A percentile compares a stretch with the other conserved stretches of the same genome.
Evolutionary conservation across 2,329 filamentous ascomycete genomes (phyloP).

Genomic region (Lithohypha guttulata): DNA sequence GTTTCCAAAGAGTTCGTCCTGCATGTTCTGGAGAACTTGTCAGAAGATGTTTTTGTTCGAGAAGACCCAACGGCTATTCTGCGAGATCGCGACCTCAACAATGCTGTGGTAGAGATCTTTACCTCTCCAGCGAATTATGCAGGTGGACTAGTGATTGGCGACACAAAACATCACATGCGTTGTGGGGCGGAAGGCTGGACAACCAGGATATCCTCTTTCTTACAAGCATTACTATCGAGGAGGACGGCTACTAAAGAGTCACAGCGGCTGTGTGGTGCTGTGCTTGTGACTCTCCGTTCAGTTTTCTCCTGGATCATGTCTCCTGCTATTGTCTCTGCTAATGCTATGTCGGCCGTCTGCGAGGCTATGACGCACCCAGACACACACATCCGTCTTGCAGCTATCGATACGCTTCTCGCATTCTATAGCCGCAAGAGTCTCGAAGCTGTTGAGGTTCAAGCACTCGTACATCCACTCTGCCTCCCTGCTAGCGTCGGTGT

Average conservation of each 20-base stretch:
- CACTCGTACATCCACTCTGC: slow-evolving; percentile 71
- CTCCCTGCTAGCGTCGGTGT: slow-evolving; percentile 59
- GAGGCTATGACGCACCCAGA: slow-evolving; percentile 59
- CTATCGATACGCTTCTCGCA: slow-evolving; percentile 72
- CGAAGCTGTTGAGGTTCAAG: slow-evolving; percentile 64
- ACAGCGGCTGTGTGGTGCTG: slow-evolving; percentile 61
- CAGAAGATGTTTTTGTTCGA: slow-evolving; percentile 84
- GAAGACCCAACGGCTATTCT: slow-evolving; percentile 80
- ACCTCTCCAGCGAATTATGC: slow-evolving; percentile 65
- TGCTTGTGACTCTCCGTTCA: slow-evolving; percentile 65
- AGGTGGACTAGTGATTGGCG: slow-evolving; percentile 62
- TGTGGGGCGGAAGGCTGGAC: slow-evolving; percentile 82
- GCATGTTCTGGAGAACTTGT: slow-evolving; percentile 77
- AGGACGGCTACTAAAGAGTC: slow-evolving; percentile 49
- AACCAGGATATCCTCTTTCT: slow-evolving; percentile 59
- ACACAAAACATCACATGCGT: slow-evolving; percentile 58
- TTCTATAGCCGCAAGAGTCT: slow-evolving; percentile 68
- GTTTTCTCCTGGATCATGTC: slow-evolving; percentile 81
- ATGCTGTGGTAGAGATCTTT: slow-evolving; percentile 87
- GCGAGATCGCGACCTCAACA: slow-evolving; percentile 72
- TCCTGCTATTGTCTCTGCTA: slow-evolving; percentile 62
- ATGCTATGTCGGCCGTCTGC: slow-evolving; percentile 60
- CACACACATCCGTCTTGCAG: slow-evolving; percentile 63
- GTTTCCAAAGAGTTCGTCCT: slow-evolving; percentile 78
- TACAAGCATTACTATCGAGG: slow-evolving; percentile 60